Base-by-base conservation (phyloP, 176 grass and related monocot species). In the Cenchrus americanus region DNA sequence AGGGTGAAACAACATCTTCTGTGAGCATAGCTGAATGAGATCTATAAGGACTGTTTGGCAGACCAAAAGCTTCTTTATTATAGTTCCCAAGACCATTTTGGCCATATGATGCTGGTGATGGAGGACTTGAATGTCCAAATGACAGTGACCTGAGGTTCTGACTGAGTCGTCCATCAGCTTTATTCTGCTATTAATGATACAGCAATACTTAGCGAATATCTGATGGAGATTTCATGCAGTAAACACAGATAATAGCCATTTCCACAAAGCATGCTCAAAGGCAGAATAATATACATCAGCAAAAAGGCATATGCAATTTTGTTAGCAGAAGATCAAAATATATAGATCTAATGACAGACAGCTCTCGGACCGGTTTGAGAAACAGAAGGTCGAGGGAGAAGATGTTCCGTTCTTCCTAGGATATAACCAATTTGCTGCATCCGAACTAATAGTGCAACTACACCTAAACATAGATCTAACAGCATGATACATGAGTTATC, bases 111-210 rank as follows among this genome's bases (percentile, higher is more conserved):
- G 70, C 87, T 81, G 82, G 82, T 50, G 86, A 80, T 69, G 89
- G 59, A 79, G 97, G 82, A 82, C 83, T 96, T 85, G 88, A 91
- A 76, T 85, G 66, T 62, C 87, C 89, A 83, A 94, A 96, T 11
- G 87, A 92, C 77, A 91, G 80, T 83, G 93, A 90, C 55, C 90
- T 88, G 75, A 90, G 52, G 71, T 93, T 99, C 84, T 87, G 89
- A 78, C 57, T 83, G 81, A 90, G 63, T 78, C 75, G 83, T 49
- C 75, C 90, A 84, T 90, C 90, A 81, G 82, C 87, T 80, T 92
- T 91, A 88, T 88, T 87, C 87, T 92, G 87, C 66, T 66, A 88
- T 76, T 70, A 59, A 80, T 77, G 62, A 89, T 80, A 80, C 19
- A 12, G 76, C n/a, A 63, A 62, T 82, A 71, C 66, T 86, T 79